These are phyloP conservation scores for Lipomyces kockii DNA, from an alignment of 805 yeast genomes.

Conservation along the genomic window DNA sequence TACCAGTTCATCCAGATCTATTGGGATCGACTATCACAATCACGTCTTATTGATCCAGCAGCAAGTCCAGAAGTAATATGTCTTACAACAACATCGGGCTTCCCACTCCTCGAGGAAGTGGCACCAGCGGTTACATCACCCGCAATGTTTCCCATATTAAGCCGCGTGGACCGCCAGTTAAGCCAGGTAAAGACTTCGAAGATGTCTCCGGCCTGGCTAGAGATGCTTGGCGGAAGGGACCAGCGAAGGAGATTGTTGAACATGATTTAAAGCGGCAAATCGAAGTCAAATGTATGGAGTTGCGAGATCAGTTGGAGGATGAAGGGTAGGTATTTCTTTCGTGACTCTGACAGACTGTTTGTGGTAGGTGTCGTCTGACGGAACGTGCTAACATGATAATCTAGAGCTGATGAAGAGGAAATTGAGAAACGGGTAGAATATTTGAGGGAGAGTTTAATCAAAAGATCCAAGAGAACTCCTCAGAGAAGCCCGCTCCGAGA, in stretches of 20 bases:
- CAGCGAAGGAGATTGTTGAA: conserved; percentile 27
- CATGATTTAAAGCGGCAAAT: conserved; percentile 36
- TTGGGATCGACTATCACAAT: background rate
- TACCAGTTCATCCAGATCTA: too few relatives aligned
- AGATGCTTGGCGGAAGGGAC: conserved; percentile 17
- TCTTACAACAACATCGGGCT: conserved; percentile 44
- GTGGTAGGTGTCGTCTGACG: background rate
- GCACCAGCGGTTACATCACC: conserved; percentile 43
- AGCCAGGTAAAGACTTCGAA: conserved; percentile 9
- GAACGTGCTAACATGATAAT: background rate
- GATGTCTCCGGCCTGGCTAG: conserved; percentile 22
- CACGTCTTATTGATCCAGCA: background rate
- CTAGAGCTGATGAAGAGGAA: conserved; percentile 35
- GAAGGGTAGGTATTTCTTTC: conserved; percentile 26
- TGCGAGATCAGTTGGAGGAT: conserved; percentile 39
- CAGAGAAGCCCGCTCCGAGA: background rate
- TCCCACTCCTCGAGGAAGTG: conserved; percentile 43
- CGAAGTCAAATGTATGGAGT: conserved; percentile 39
- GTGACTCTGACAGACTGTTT: background rate
- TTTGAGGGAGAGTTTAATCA: conserved; percentile 24
- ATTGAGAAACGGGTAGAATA: conserved; percentile 35
- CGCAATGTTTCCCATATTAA: conserved; percentile 36
- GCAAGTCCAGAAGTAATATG: conserved; percentile 12
- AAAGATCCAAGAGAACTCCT: background rate
- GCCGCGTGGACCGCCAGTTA: conserved; percentile 10